Evolutionary conservation across 1,284 basidiomycete genomes (phyloP).

Genomic region (Ustilago trichophora): DNA sequence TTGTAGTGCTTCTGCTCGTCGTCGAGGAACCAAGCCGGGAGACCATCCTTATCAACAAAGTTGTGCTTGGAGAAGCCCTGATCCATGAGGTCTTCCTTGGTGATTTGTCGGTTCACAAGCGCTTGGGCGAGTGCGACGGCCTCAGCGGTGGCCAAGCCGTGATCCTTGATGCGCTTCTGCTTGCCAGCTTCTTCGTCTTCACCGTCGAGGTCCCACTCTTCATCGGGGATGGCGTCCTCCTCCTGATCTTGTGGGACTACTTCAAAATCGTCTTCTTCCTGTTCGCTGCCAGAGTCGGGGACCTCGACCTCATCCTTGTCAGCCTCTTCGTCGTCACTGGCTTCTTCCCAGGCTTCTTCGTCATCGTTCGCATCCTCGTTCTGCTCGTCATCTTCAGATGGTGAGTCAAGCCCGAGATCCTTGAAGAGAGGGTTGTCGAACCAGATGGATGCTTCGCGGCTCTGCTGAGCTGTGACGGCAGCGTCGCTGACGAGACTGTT

Average conservation of each 20-base stretch:
- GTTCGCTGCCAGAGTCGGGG: constrained; percentile 16
- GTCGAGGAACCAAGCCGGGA: constrained; percentile 96
- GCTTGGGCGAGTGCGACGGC: constrained; percentile 90
- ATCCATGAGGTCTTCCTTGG: constrained; percentile 87
- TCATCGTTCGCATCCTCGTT: constrained; percentile 62
- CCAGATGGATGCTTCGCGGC: constrained; percentile 78
- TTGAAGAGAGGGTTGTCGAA: constrained; percentile 94
- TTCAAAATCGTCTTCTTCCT: constrained; percentile 60
- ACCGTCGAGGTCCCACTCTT: constrained; percentile 83
- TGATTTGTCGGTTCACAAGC: constrained; percentile 89
- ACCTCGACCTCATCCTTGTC: constrained; percentile 55
- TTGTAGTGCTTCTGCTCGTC: constrained; percentile 95
- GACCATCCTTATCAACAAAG: constrained; percentile 86
- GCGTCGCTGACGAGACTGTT: constrained; percentile 43
- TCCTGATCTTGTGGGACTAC: constrained; percentile 62
- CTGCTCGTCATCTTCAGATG: constrained; percentile 24
- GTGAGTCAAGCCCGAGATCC: constrained; percentile 74
- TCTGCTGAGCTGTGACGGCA: constrained; percentile 58
- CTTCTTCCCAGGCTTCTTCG: constrained; percentile 60
- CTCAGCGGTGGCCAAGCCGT: constrained; percentile 87
- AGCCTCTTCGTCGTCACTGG: constrained; percentile 64
- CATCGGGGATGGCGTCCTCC: constrained; percentile 79
- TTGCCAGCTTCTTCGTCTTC: constrained; percentile 78
- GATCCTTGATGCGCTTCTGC: constrained; percentile 77
- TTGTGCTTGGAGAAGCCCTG: constrained; percentile 92